Percentiles rank a stretch among this genome's conserved stretches.
phyloP scores from a whole-genome alignment of 306 rosid genomes.

The Quercus aquifolioides region DNA sequence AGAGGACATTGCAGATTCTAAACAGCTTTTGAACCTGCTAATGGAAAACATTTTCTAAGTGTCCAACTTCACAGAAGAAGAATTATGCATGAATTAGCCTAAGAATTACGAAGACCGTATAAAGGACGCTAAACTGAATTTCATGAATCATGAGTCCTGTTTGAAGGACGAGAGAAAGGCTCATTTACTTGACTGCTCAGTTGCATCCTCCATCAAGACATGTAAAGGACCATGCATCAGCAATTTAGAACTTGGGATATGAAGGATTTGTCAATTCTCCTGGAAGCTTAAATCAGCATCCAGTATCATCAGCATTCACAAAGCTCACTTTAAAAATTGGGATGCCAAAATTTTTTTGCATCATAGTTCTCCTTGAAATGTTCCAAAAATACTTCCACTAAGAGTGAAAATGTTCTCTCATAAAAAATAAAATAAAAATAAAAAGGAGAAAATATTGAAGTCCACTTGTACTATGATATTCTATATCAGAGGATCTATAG shows the following conservation, averaged over 20 bases:
- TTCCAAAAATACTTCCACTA: not conserved
- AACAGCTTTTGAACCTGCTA: not conserved
- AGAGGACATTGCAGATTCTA: not conserved
- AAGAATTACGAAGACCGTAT: too few relatives aligned
- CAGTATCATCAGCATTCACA: not conserved
- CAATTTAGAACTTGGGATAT: not conserved
- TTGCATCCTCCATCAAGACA: not conserved
- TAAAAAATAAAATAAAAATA: too few relatives aligned
- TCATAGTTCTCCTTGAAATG: not conserved
- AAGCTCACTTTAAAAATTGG: not conserved
- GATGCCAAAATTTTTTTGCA: not conserved
- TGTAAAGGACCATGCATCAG: not conserved
- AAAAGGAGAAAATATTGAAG: too few relatives aligned
- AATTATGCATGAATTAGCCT: too few relatives aligned
- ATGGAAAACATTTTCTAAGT: not conserved
- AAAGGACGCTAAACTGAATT: too few relatives aligned
- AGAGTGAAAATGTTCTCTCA: too few relatives aligned
- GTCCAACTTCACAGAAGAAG: not conserved
- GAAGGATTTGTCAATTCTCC: not conserved
- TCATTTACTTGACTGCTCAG: not conserved
- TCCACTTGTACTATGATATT: too few relatives aligned
- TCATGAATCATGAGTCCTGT: not conserved
- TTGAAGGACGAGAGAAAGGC: not conserved
- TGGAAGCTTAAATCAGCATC: not conserved
- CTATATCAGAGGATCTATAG: too few relatives aligned